Base-by-base conservation (phyloP, 2,329 filamentous ascomycete genomes). In the Diaporthe ampelina region DNA sequence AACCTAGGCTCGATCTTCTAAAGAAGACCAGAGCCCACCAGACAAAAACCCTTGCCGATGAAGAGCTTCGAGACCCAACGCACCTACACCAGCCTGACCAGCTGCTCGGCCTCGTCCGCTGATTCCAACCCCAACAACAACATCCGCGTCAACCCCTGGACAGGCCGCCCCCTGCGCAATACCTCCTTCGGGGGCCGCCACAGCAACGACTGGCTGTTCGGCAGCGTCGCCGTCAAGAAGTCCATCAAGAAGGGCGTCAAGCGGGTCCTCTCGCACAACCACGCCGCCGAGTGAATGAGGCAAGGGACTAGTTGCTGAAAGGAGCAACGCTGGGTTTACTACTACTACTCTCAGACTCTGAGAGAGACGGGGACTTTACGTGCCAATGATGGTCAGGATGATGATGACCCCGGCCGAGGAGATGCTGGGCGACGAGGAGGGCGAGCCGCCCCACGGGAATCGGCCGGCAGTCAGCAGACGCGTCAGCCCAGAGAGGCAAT, bases 191-290 rank as follows among this genome's bases (percentile, higher is more conserved):
- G 73, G 50, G 74, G 74, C 54, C 65, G 74, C 48, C 74, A 75
- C 56, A 74, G 71, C 50, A 71, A 71, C 65, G 72, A 74, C 65
- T 75, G 74, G 74, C 74, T 75, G 6, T 75, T 75, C 24, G 74
- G 74, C n/a, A 70, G 63, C 11, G 57, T 75, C n/a, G 57, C 37
- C 19, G 72, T 75, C 63, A 75, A 61, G 65, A 70, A 71, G 65
- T 56, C 72, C 29, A 75, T 75, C 54, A 65, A 65, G 52, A 72
- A 57, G 52, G 61, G 57, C 9, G 52, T 74, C 43, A 74, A 58
- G 59, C 71, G 61, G 26, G 73, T 54, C 10, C 15, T 74, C 5
- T 59, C 57, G 9, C 59, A 63, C 50, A 32, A 48, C 32, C 29
- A 43, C 40, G 37, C 45, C 32, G 29, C 21, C 21, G 54, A 37